Evolutionary conservation across 1,284 basidiomycete species (phyloP).

Genomic region (Irpex rosettiformis): DNA sequence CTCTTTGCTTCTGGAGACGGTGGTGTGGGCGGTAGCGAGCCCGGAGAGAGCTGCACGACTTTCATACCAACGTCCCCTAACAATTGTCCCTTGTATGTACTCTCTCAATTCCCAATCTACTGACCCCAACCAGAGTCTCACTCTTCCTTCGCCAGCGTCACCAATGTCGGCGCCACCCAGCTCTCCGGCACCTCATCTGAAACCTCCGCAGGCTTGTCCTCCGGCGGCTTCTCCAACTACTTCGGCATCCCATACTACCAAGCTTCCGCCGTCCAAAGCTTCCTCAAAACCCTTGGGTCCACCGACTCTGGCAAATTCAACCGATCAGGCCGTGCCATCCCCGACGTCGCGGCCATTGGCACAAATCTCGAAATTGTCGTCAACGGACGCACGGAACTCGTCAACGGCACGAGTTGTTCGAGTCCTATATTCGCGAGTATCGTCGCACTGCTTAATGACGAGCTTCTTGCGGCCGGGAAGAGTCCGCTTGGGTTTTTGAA

Average conservation of each 20-base stretch:
- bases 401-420: constrained; percentile 36
- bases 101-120: neutral
- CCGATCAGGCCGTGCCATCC: constrained; percentile 28
- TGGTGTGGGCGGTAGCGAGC: constrained; percentile 53
- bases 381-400: constrained; percentile 32
- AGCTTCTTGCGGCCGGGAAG: constrained; percentile 37
- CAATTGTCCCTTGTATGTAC: constrained; percentile 52
- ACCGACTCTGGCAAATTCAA: constrained; percentile 28
- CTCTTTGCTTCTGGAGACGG: constrained; percentile 66
- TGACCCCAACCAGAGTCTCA: neutral
- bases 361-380: constrained; percentile 17
- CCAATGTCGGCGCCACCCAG: constrained; percentile 54
- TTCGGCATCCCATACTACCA: constrained; percentile 43
- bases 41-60: constrained; percentile 39
- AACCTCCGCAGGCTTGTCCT: constrained; percentile 31
- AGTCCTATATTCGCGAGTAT: constrained; percentile 39
- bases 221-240: constrained; percentile 45
- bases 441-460: constrained; percentile 58
- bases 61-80: constrained; percentile 73
- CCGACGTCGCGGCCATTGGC: constrained; percentile 29
- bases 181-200: constrained; percentile 42
- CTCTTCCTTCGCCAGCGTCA: constrained; percentile 28
- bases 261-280: constrained; percentile 31
- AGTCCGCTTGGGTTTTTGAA: constrained; percentile 56
- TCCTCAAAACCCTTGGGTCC: constrained; percentile 23